These are phyloP conservation scores for Malus fusca DNA, from an alignment of 306 rosid species.

Conservation along the genomic window DNA sequence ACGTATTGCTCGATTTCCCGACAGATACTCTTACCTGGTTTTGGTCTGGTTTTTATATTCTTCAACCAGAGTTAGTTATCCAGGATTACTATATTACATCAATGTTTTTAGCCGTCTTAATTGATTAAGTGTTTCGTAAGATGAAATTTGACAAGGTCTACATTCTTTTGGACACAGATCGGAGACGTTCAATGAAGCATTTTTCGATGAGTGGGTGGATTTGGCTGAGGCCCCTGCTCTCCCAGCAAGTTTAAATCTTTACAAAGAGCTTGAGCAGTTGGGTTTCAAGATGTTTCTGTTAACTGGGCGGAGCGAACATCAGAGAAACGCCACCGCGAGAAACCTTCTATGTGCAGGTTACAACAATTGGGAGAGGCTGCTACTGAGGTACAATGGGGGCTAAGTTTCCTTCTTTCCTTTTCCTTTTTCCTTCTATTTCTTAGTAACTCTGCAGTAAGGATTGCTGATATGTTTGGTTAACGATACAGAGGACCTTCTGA, in stretches of 20 bases:
- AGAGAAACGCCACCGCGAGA: slow-evolving; percentile 45
- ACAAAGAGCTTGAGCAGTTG: slow-evolving; percentile 32
- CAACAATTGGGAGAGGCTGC: slow-evolving; percentile 58
- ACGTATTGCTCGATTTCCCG: neutral
- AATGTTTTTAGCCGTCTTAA: neutral
- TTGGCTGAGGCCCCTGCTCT: slow-evolving; percentile 66
- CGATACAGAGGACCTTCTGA: slow-evolving; percentile 56
- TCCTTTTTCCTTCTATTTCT: neutral
- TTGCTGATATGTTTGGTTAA: neutral
- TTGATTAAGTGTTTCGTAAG: neutral
- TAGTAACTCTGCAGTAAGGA: neutral
- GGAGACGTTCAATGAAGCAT: slow-evolving; percentile 36
- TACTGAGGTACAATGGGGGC: slow-evolving; percentile 51
- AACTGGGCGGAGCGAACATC: slow-evolving; percentile 69
- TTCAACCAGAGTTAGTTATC: neutral
- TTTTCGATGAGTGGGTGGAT: slow-evolving; percentile 64
- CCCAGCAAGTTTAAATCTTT: slow-evolving; percentile 51
- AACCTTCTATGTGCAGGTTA: slow-evolving; percentile 61
- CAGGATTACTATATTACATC: neutral
- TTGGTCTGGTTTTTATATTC: neutral
- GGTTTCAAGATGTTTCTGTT: slow-evolving; percentile 64
- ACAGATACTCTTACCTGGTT: neutral
- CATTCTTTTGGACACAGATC: slow-evolving; percentile 36
- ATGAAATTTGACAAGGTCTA: neutral
- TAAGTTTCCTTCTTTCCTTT: neutral